Percentiles rank a stretch among this genome's conserved stretches.
These are phyloP conservation scores for Diospyros lotus DNA, from an alignment of 148 eudicot species.

Conservation along the genomic window DNA sequence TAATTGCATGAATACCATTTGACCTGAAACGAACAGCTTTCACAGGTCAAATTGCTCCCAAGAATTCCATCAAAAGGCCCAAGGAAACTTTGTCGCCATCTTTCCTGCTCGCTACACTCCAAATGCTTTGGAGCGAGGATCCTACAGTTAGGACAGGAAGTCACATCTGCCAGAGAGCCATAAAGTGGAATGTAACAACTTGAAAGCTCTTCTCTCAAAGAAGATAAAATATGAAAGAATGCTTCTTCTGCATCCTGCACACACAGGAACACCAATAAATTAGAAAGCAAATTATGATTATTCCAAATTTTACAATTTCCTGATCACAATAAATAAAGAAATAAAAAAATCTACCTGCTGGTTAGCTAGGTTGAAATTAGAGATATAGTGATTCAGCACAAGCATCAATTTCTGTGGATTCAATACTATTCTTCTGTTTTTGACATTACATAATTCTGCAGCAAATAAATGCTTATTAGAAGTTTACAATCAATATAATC, in stretches of 20 bases:
- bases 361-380: slow-evolving; percentile 58
- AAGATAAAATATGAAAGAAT: slow-evolving; percentile 75
- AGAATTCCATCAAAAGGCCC: slow-evolving; percentile 92
- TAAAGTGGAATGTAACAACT: slow-evolving; percentile 42
- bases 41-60: slow-evolving; percentile 66
- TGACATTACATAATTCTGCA: slow-evolving; percentile 59
- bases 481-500: neutral
- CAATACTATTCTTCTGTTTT: slow-evolving; percentile 40
- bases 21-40: slow-evolving; percentile 90
- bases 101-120: slow-evolving; percentile 40
- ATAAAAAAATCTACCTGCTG: slow-evolving; percentile 55
- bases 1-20: slow-evolving; percentile 32
- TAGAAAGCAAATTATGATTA: slow-evolving; percentile 9
- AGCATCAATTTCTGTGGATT: slow-evolving; percentile 72
- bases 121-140: slow-evolving; percentile 26
- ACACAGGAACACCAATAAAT: slow-evolving; percentile 14
- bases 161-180: slow-evolving; percentile 59
- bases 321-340: neutral
- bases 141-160: slow-evolving; percentile 39
- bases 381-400: slow-evolving; percentile 57
- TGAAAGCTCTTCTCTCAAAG: slow-evolving; percentile 77
- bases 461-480: neutral
- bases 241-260: slow-evolving; percentile 96
- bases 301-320: neutral
- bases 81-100: slow-evolving; percentile 63